A percentile compares a stretch with the other conserved stretches of the same genome.
phyloP scores from a whole-genome alignment of 306 rosid species.

The Trichosanthes cucumerina region DNA sequence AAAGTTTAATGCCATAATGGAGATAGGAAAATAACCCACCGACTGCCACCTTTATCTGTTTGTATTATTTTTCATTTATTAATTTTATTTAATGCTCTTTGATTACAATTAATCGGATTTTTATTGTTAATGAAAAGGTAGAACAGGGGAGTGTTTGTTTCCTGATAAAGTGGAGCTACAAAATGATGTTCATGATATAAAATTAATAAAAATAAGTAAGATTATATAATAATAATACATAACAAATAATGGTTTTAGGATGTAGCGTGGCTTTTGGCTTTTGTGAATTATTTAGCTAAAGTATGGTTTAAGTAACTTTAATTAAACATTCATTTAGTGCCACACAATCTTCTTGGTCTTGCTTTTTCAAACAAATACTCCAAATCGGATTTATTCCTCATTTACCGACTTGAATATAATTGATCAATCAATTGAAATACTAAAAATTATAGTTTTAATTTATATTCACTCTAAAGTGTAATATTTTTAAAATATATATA shows the following conservation, averaged over 20 bases:
- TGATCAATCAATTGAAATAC: too few species aligned
- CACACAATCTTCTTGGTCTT: neutral
- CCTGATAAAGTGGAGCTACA: neutral
- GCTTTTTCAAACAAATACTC: neutral
- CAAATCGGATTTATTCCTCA: neutral
- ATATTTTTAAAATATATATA: too few species aligned
- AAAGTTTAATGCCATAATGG: too few species aligned
- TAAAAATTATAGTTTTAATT: too few species aligned
- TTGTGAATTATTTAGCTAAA: neutral
- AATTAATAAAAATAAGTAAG: neutral
- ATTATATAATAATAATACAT: neutral
- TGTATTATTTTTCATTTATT: neutral
- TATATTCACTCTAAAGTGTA: too few species aligned
- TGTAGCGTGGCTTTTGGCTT: neutral
- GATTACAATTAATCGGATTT: neutral
- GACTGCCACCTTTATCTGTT: neutral
- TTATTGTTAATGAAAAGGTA: neutral
- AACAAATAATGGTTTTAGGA: neutral
- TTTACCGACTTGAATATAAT: neutral
- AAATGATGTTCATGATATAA: neutral
- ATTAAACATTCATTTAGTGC: neutral
- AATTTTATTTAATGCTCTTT: neutral
- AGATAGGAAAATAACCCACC: neutral
- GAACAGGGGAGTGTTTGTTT: neutral
- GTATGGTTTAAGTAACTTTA: neutral